A percentile compares a stretch with the other conserved stretches of the same genome.
Evolutionary conservation across 768 basidiomycete genomes (phyloP).

Genomic region (Dacryopinax spathularia): DNA sequence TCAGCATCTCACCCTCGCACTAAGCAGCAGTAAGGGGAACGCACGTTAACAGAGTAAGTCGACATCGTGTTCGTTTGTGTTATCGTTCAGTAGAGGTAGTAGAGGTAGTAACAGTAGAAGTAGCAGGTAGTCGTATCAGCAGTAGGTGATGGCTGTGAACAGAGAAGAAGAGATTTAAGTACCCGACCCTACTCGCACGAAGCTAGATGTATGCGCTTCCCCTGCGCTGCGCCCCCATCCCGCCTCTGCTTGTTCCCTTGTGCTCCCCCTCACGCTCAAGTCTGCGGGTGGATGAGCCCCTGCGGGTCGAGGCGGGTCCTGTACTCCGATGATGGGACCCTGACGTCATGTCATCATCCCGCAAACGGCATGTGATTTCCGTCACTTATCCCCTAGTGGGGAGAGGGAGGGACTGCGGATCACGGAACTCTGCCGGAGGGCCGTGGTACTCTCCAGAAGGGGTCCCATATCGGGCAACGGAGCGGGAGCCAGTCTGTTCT

Average conservation of each 20-base stretch:
- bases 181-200: too few relatives aligned
- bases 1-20: neutral
- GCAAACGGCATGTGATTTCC: neutral
- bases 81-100: neutral
- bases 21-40: conserved; percentile 9
- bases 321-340: neutral
- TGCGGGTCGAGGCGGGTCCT: neutral
- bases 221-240: too few relatives aligned
- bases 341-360: neutral
- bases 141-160: too few relatives aligned
- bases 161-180: too few relatives aligned
- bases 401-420: neutral
- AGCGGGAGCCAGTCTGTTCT: too few relatives aligned
- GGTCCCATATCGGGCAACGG: too few relatives aligned
- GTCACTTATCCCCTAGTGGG: neutral
- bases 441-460: too few relatives aligned
- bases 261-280: too few relatives aligned
- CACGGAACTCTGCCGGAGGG: neutral
- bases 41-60: conserved; percentile 33
- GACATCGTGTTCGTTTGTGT: conserved; percentile 4
- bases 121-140: conserved; percentile 2
- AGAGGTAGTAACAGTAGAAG: neutral
- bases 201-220: too few relatives aligned
- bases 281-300: too few relatives aligned
- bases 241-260: too few relatives aligned